Evolutionary conservation across 306 rosid genomes (phyloP).

Genomic region (Crataegus laevigata): DNA sequence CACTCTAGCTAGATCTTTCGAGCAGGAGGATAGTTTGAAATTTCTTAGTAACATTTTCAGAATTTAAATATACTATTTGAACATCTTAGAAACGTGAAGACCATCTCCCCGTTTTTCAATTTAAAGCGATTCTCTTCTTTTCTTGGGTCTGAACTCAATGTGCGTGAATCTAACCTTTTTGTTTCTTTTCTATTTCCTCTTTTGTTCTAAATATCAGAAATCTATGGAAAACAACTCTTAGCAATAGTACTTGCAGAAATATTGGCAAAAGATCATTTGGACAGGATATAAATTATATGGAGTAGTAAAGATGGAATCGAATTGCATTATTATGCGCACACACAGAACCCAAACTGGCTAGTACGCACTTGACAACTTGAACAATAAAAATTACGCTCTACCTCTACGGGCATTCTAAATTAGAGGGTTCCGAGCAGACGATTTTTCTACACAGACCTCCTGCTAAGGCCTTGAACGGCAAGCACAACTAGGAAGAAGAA

Average conservation of each 20-base stretch:
- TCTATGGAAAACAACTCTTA: neutral
- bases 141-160: neutral
- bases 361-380: neutral
- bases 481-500: slow-evolving; percentile 36
- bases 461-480: slow-evolving; percentile 22
- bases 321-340: neutral
- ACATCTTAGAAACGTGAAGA: neutral
- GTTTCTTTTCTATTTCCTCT: too few relatives aligned
- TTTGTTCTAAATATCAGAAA: neutral
- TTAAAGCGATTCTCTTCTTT: too few relatives aligned
- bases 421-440: neutral
- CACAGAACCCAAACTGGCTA: neutral
- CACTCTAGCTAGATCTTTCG: neutral
- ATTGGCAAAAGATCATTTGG: neutral
- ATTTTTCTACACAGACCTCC: neutral
- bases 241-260: neutral
- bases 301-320: neutral
- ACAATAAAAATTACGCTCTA: neutral
- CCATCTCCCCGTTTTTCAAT: too few relatives aligned
- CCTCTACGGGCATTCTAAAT: neutral
- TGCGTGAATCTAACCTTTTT: neutral
- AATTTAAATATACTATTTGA: neutral
- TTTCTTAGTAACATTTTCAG: neutral
- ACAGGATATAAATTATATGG: neutral
- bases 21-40: neutral